Base-by-base conservation (phyloP, 2,329 filamentous ascomycete species). In the Aspergillus proliferans region DNA sequence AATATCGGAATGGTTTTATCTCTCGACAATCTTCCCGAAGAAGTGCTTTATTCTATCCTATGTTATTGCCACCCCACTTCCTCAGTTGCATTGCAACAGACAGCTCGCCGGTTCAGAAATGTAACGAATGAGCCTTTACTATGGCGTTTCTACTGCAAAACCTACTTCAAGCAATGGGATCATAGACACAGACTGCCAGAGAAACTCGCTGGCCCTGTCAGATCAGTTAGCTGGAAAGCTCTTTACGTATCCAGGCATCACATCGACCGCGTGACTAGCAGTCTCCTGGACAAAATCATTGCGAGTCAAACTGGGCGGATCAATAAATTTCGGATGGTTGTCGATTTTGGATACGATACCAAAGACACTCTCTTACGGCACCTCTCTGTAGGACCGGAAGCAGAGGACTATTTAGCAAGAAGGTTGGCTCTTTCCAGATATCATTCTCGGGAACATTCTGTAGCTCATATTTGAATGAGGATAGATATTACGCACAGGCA, bases 11-110 rank as follows among this genome's bases (percentile, higher is more conserved):
- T 69, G 65, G 56, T 64, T 56, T 49, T 55, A 46, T 67, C 63
- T 56, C 59, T 71, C 24, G 54, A 55, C 47, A 45, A 55, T 47
- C 75, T 93, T 33, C 91, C 91, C 38, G 87, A 92, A 68, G 93
- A 98, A 73, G 81, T 97, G 54, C 77, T 97, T 59, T 83, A 88
- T 64, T 79, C 84, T 47, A 86, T 97, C 56, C 77, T 96, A 56
- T 76, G 78, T 53, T 83, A 83, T 62, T 73, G 82, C 45, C 71
- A 76, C 44, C 76, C 80, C 7, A 58, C 58, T 41, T 74, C 74
- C 36, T 71, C 80, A 28, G 66, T 78, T 40, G 69, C 75, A 71
- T 63, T 81, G 69, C 62, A 85, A 78, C 56, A 74, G 22, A 76
- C 86, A 9, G 88, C 81, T 19, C 81, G 74, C 56, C 81, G 82